Base-by-base conservation (phyloP, 2,329 filamentous ascomycete species). In the Alternaria alternata region DNA sequence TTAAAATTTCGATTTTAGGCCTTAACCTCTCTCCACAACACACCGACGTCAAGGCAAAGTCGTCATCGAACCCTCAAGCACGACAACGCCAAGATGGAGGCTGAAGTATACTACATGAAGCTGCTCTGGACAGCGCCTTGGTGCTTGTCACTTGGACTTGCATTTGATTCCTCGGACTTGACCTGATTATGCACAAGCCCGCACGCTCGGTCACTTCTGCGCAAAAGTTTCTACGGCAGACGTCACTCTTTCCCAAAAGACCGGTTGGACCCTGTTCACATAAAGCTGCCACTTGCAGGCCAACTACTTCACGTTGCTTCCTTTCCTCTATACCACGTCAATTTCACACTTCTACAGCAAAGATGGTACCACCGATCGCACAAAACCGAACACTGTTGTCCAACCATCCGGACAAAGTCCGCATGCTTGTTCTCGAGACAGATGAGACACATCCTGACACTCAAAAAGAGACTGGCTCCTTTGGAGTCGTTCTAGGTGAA, bases 401-500 rank as follows among this genome's bases (percentile, higher is more conserved):
- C 18, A 51, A 68, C 43, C 73, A 74, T 28, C 62, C 69, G 1
- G 71, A 76, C 11, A 78, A 73, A 43, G 73, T 81, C 41, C 79
- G 80, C 62, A 81, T 83, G 71, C 77, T 88, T 54, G 85, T 88
- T 59, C 81, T 88, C 7, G 86, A 88, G 72, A 88, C 86, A 0
- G 86, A 88, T 65, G 78, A 82, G 55, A 81, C 85, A 26, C 83
- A 87, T 62, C 82, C 83, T 12, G 80, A 86, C 7, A 86, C 84
- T 1, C 71, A 82, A 46, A 68, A 78, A 18, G 78, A 82, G 46
- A 80, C 76, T n/a, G 86, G 86, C 14, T 80, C 80, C 6, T 88
- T 87, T 66, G 85, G 84, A 8, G 76, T 86, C 41, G 83, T 88
- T 24, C 70, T 88, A 9, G 79, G 87, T 61, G 65, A 78, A 1